Evolutionary conservation across 2,329 filamentous ascomycete species (phyloP).

Genomic region (Ophiostoma sp.): DNA sequence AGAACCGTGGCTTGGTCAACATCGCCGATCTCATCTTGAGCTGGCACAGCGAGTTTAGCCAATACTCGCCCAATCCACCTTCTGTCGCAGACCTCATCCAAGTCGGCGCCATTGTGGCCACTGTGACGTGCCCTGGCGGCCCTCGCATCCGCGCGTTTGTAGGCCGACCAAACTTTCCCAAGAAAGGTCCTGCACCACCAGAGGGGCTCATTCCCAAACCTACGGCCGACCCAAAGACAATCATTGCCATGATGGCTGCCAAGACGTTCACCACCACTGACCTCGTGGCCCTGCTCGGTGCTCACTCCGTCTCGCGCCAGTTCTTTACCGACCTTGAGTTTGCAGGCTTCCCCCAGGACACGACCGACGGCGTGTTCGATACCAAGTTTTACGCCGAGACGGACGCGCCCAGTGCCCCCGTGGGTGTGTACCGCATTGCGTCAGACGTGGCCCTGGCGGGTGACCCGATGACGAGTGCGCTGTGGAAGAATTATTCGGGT

Average conservation of each 20-base stretch:
- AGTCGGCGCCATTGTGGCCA: conserved; percentile 49
- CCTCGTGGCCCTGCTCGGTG: conserved; percentile 55
- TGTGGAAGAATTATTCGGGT: conserved; percentile 43
- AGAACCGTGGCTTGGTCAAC: conserved; percentile 49
- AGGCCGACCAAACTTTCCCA: conserved; percentile 47
- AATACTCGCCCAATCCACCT: conserved; percentile 36
- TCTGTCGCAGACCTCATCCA: conserved; percentile 57
- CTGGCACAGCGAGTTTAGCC: conserved; percentile 43
- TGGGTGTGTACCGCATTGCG: conserved; percentile 41
- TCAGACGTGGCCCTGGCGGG: conserved; percentile 45
- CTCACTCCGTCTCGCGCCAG: conserved; percentile 53
- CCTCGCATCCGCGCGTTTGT: conserved; percentile 52
- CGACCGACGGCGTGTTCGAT: conserved; percentile 53
- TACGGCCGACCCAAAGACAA: conserved; percentile 41
- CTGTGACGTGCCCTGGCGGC: conserved; percentile 53
- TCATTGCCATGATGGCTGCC: conserved; percentile 49
- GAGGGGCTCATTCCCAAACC: conserved; percentile 47
- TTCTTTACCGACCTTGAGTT: conserved; percentile 44
- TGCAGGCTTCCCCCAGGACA: conserved; percentile 46
- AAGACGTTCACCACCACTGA: conserved; percentile 53
- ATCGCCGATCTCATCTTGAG: conserved; percentile 42
- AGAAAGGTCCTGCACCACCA: conserved; percentile 40
- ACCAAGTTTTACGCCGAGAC: conserved; percentile 49
- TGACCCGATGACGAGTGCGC: conserved; percentile 39
- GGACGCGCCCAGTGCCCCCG: conserved; percentile 34